Conservation (phyloP, 768 basidiomycete genomes). For the Calocybe gangraenosa region DNA sequence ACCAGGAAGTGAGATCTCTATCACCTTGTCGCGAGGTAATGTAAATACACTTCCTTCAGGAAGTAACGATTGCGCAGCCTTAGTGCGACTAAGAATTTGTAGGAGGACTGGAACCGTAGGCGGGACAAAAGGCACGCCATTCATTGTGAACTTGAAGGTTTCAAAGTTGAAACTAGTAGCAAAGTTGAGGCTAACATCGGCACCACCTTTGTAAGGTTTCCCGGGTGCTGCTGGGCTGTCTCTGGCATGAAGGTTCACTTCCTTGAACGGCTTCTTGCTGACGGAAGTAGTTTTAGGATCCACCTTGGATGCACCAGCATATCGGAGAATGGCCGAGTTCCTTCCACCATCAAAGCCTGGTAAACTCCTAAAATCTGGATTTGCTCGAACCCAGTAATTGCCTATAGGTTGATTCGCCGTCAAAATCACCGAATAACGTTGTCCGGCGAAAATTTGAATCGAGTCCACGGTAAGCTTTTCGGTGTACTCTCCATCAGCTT, state of each 20-base stretch:
- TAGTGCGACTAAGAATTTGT: neutral
- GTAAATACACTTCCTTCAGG: neutral
- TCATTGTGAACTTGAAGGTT: neutral
- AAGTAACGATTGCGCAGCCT: neutral
- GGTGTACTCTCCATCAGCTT: constrained; percentile 43
- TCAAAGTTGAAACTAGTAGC: neutral
- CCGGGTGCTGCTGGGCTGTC: neutral
- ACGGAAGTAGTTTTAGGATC: constrained; percentile 37
- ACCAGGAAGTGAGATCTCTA: neutral
- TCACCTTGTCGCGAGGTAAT: neutral
- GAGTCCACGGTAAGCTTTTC: constrained; percentile 39
- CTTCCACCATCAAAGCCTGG: constrained; percentile 30
- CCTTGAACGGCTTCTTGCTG: constrained; percentile 14
- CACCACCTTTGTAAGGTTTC: neutral
- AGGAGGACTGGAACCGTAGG: neutral
- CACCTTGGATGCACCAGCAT: constrained; percentile 33
- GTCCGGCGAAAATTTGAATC: constrained; percentile 35
- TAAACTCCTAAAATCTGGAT: constrained; percentile 18
- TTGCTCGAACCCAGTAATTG: constrained; percentile 52
- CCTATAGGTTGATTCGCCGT: constrained; percentile 38
- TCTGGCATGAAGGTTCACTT: constrained; percentile 3
- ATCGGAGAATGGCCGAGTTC: constrained; percentile 51
- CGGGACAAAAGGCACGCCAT: neutral
- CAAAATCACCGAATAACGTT: constrained; percentile 28
- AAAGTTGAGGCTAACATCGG: neutral